Evolutionary conservation across 148 eudicot genomes (phyloP).

Genomic region (Cornus florida): DNA sequence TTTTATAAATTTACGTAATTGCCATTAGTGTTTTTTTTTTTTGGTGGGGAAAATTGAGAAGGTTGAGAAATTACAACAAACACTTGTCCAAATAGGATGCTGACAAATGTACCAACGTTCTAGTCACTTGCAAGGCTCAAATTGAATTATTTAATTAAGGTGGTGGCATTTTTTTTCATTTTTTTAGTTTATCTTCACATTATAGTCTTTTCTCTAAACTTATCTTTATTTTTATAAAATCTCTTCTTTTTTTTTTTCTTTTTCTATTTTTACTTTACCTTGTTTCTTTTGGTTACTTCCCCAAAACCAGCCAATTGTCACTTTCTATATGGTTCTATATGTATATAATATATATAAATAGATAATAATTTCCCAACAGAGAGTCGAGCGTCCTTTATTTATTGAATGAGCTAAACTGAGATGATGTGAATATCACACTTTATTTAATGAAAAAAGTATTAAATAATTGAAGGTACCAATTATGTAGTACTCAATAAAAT

Average conservation of each 20-base stretch:
- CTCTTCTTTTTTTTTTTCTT: too few relatives aligned
- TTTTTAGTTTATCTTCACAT: background rate
- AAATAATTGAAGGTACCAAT: too few relatives aligned
- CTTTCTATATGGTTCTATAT: constrained; percentile 3
- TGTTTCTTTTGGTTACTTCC: constrained; percentile 3
- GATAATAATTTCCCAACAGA: too few relatives aligned
- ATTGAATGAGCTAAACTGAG: too few relatives aligned
- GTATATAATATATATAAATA: too few relatives aligned
- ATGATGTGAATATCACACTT: too few relatives aligned
- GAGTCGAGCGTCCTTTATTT: too few relatives aligned
- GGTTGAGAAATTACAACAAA: too few relatives aligned
- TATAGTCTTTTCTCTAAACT: background rate
- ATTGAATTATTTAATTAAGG: constrained; percentile 4
- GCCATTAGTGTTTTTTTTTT: background rate
- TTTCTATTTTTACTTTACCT: background rate
- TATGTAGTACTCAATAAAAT: too few relatives aligned
- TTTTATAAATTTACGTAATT: background rate
- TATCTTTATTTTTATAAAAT: background rate
- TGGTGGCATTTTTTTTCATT: background rate
- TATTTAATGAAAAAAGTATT: too few relatives aligned
- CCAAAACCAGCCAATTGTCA: background rate
- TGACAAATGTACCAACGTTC: background rate
- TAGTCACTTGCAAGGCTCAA: constrained; percentile 25
- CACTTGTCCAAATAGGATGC: background rate
- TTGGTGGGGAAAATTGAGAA: too few relatives aligned